Evolutionary conservation across 352 stramenopile genomes (phyloP).

Genomic region (Globisporangium parvum): DNA sequence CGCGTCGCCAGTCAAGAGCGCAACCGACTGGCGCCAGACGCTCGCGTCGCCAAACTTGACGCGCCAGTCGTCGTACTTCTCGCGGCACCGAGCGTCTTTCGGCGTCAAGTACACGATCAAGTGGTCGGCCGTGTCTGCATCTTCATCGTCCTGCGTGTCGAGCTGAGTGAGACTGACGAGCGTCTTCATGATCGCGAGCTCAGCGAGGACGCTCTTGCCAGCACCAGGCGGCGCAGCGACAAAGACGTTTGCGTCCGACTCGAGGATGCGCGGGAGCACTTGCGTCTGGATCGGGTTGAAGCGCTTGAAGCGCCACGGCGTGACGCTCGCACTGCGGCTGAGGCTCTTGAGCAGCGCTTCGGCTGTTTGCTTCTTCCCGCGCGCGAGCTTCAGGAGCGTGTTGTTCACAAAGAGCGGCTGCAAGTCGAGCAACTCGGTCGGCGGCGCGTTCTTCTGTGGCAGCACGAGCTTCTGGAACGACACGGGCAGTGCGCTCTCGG

Average conservation of each 20-base stretch:
- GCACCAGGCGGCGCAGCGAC: slow-evolving; percentile 93
- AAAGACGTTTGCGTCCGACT: slow-evolving; percentile 94
- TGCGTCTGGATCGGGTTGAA: slow-evolving; percentile 99
- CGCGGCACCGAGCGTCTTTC: slow-evolving; percentile 69
- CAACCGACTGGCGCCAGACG: slow-evolving; percentile 82
- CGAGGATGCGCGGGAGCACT: slow-evolving; percentile 93
- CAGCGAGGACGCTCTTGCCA: slow-evolving; percentile 92
- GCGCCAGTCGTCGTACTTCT: slow-evolving; percentile 78
- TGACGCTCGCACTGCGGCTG: slow-evolving; percentile 23
- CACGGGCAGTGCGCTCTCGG: slow-evolving; percentile 92
- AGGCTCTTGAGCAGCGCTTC: slow-evolving; percentile 47
- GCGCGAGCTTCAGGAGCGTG: slow-evolving; percentile 61
- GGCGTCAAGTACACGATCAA: slow-evolving; percentile 93
- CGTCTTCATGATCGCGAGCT: slow-evolving; percentile 96
- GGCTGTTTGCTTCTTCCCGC: slow-evolving; percentile 53
- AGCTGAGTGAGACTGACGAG: slow-evolving; percentile 50
- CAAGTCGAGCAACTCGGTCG: slow-evolving; percentile 97
- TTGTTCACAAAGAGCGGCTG: slow-evolving; percentile 93
- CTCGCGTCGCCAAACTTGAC: slow-evolving; percentile 80
- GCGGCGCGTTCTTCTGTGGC: slow-evolving; percentile 96
- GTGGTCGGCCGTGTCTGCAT: slow-evolving; percentile 58
- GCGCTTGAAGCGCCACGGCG: slow-evolving; percentile 75
- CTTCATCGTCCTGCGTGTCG: slow-evolving; percentile 15
- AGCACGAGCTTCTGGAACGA: slow-evolving; percentile 99
- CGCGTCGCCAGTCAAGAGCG: slow-evolving; percentile 92